phyloP scores from a whole-genome alignment of 148 eudicot species.

The Diospyros kaki region DNA sequence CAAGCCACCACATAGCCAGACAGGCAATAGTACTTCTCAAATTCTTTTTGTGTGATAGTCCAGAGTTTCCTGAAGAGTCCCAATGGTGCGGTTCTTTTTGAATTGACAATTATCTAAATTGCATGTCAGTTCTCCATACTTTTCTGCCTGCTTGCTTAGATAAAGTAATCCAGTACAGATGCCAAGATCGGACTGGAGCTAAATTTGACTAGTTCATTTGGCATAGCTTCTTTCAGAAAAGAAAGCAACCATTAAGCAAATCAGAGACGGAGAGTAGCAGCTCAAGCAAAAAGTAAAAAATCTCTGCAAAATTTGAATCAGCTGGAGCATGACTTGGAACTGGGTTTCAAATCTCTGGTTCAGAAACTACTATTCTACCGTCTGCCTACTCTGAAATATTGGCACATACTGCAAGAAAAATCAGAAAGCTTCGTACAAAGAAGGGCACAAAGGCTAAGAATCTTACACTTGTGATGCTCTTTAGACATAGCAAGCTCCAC shows the following conservation, averaged over 20 bases:
- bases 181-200: neutral
- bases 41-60: neutral
- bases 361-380: neutral
- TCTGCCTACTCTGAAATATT: no score
- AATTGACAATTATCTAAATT: neutral
- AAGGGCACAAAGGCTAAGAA: constrained; percentile 7
- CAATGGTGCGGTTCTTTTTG: neutral
- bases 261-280: neutral
- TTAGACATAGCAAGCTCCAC: no score
- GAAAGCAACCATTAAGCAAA: neutral
- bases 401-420: neutral
- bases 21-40: neutral
- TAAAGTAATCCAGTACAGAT: neutral
- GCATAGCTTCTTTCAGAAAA: neutral
- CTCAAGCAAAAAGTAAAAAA: neutral
- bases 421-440: neutral
- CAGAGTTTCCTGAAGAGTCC: neutral
- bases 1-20: neutral
- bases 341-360: neutral
- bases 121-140: neutral
- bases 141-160: neutral
- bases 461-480: constrained; percentile 47
- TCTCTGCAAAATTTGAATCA: no score
- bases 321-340: neutral
- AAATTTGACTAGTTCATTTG: neutral